These are phyloP conservation scores for Rehmannia glutinosa DNA, from an alignment of 257 asterid genomes.

Conservation along the genomic window DNA sequence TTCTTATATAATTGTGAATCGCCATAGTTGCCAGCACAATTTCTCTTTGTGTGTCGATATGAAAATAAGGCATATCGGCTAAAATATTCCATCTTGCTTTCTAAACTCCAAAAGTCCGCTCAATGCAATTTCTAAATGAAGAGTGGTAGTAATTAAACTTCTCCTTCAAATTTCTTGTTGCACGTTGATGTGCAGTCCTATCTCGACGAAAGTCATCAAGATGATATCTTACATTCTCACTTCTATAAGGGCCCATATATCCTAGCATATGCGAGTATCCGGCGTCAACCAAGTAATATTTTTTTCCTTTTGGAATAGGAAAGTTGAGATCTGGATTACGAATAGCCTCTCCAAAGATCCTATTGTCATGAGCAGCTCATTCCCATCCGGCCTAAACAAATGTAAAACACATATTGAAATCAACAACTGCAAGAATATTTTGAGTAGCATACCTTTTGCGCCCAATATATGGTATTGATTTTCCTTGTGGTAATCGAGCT, in stretches of 20 bases:
- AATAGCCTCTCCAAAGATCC: background rate
- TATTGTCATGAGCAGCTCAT: background rate
- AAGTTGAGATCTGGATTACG: background rate
- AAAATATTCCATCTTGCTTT: slow-evolving; percentile 9
- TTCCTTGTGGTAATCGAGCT: background rate
- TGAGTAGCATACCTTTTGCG: background rate
- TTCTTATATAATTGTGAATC: background rate
- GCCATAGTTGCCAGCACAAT: background rate
- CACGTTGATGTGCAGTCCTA: too few relatives aligned
- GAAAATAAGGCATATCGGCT: background rate
- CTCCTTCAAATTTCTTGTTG: too few relatives aligned
- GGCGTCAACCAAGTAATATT: background rate
- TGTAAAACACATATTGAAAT: slow-evolving; percentile 7
- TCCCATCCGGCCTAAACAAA: slow-evolving; percentile 5
- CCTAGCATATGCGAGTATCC: background rate
- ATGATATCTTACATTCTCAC: background rate
- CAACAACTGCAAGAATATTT: background rate
- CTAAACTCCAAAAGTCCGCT: background rate
- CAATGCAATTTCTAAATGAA: background rate
- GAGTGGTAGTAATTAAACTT: background rate
- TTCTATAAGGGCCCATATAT: background rate
- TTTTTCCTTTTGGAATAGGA: background rate
- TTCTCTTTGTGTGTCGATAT: background rate
- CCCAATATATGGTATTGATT: background rate
- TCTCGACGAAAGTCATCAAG: too few relatives aligned